Evolutionary conservation across 495 filamentous ascomycete species (phyloP), one percentile per base, ranked within the genome.

Genomic region (Chaetomidium leptoderma): DNA sequence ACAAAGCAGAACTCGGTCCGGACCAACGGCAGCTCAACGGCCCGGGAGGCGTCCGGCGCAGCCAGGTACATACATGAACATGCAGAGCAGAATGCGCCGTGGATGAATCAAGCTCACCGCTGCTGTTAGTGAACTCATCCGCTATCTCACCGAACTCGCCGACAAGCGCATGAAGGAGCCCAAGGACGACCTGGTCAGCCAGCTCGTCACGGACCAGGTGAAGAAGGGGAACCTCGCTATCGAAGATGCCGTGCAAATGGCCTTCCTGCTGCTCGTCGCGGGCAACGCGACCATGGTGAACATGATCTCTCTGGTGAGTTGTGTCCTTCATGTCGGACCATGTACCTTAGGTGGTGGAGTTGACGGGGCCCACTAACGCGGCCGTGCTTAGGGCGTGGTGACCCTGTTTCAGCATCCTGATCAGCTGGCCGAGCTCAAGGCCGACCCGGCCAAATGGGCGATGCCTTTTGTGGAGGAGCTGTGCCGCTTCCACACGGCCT

Each of bases 201-300:
- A 71, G 39, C 62, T 80, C 3, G 68, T 73, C 10, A 63, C 55
- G 2, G 64, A 77, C 37, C 74, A 78, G 40, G 60, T 73, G 9
- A 66, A 64, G 21, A 63, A 65, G 6, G 76, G 76, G 3, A 53
- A 73, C 19, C 61, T 79, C 13, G 60, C 68, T 3, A 70, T 66
- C 59, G 60, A 54, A 1, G 75, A 76, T 33, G 74, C 70, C 0
- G 66, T 73, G 1, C 70, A 74, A 52, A 74, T 77, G 51, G 72
- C 75, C 0, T 78, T 77, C 59, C 56, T 79, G 24, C 57, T 78
- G 33, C 70, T 79, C 2, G 75, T 76, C 0, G 76, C 76, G 0
- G 76, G 75, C 3, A 79, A 78, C 39, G 75, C 76, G 0, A 77
- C 76, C 11, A 76, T 79, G 72, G 70, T 79, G 11, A 76, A 72